Evolutionary conservation across 306 rosid species (phyloP).

Genomic region (Casuarina equisetifolia): DNA sequence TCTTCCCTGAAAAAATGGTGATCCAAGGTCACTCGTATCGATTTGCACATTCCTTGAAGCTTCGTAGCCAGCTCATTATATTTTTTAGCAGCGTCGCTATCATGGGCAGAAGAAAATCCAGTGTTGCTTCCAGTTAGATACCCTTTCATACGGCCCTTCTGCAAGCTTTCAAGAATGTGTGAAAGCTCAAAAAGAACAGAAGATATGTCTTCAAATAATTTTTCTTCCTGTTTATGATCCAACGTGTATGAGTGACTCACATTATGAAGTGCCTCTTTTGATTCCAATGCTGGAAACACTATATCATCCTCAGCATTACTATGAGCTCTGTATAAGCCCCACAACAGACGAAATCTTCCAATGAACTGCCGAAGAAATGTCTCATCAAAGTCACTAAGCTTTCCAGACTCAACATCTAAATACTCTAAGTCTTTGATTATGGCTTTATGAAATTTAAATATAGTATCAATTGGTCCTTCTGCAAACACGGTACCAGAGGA

Average conservation of each 20-base stretch:
- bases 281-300: constrained; percentile 96
- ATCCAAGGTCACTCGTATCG: constrained; percentile 85
- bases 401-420: constrained; percentile 97
- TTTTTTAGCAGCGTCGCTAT: constrained; percentile 53
- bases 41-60: constrained; percentile 99
- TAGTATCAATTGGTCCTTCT: constrained; percentile 96
- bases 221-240: constrained; percentile 97
- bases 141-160: constrained; percentile 36
- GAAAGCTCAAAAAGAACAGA: constrained; percentile 84
- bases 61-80: constrained; percentile 85
- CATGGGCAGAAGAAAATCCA: constrained; percentile 37
- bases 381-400: constrained; percentile 83
- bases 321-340: constrained; percentile 99
- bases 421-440: constrained; percentile 97
- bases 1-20: constrained; percentile 98
- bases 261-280: constrained; percentile 95
- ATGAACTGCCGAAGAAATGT: constrained; percentile 68
- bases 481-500: constrained; percentile 62
- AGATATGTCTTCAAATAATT: constrained; percentile 85
- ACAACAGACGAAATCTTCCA: constrained; percentile 94
- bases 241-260: constrained; percentile 95
- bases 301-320: constrained; percentile 99
- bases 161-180: constrained; percentile 67
- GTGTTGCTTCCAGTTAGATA: constrained; percentile 41
- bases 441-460: constrained; percentile 97